Evolutionary conservation across 768 basidiomycete genomes (phyloP), one percentile per base, ranked within the genome.

Genomic region (Cystofilobasidium bisporidii): DNA sequence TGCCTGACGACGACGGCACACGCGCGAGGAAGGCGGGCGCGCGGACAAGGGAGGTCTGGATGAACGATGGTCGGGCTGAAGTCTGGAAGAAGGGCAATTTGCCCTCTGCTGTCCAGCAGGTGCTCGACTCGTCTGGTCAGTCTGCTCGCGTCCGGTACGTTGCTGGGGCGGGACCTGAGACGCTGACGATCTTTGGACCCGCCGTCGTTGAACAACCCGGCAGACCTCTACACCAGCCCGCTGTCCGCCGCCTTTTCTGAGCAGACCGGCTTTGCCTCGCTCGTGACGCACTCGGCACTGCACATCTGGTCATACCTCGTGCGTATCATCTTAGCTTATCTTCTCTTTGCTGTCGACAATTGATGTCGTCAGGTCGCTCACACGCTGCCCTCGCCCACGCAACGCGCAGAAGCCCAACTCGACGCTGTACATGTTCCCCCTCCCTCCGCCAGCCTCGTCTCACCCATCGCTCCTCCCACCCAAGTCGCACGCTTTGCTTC

Each of bases 141-240:
- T 45, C n/a, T 15, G 26, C 41, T 36, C 36, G 5, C 36, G 36
- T 12, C 12, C 36, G 12, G 36, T 12, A 36, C 6, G 36, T 36
- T 36, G 36, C n/a, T n/a, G n/a, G n/a, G n/a, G n/a, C n/a, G n/a
- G n/a, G n/a, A n/a, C n/a, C n/a, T n/a, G n/a, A n/a, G n/a, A n/a
- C n/a, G n/a, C n/a, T n/a, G n/a, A n/a, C n/a, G n/a, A n/a, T n/a
- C n/a, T n/a, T n/a, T n/a, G n/a, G n/a, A n/a, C n/a, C n/a, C n/a
- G n/a, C n/a, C n/a, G 5, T 36, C 36, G 36, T 12, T 48, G 47
- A n/a, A 9, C n/a, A 5, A n/a, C n/a, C 47, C 30, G 6, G n/a
- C 17, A 68, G 67, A 68, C 45, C 67, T 68, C 20, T 68, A 68
- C 56, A 68, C 67, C 33, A 68, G 53, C 41, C 38, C 67, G 17